Evolutionary conservation across 805 yeast species (phyloP).

Genomic region (Cyberlindnera misumaiensis): DNA sequence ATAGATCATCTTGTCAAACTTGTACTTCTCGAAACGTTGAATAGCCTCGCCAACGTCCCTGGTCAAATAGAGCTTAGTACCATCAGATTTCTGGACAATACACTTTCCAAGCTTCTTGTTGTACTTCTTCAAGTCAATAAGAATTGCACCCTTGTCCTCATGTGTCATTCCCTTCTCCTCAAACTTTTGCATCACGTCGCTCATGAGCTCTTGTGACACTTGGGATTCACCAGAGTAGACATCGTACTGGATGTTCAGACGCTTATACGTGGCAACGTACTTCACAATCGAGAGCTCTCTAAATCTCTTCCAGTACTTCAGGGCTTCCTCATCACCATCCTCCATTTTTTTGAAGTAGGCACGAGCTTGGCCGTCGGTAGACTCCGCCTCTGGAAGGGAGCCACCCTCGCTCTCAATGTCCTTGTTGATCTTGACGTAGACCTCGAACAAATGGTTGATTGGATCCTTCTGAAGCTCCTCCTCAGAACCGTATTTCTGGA

Average conservation of each 20-base stretch:
- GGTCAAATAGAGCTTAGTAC: conserved; percentile 88
- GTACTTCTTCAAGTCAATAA: conserved; percentile 77
- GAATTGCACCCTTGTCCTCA: conserved; percentile 86
- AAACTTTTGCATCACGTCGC: conserved; percentile 54
- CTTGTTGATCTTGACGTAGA: conserved; percentile 80
- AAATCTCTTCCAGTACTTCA: conserved; percentile 76
- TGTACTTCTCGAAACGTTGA: conserved; percentile 74
- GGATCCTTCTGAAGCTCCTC: conserved; percentile 70
- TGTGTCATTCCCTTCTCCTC: conserved; percentile 63
- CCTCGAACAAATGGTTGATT: conserved; percentile 89
- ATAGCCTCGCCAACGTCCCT: conserved; percentile 97
- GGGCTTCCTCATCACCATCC: conserved; percentile 79
- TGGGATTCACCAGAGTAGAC: conserved; percentile 94
- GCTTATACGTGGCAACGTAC: conserved; percentile 82
- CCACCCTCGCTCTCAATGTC: conserved; percentile 59
- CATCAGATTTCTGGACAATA: conserved; percentile 89
- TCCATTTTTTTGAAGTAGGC: conserved; percentile 87
- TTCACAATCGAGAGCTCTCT: conserved; percentile 85
- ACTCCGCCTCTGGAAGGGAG: conserved; percentile 34
- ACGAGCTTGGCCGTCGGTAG: conserved; percentile 79
- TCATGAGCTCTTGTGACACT: conserved; percentile 70
- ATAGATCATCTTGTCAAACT: conserved; percentile 93
- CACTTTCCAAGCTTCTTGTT: conserved; percentile 92
- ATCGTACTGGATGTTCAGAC: conserved; percentile 86
- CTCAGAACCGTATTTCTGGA: conserved; percentile 76